A percentile compares a stretch with the other conserved stretches of the same genome.
phyloP scores from a whole-genome alignment of 192 early-diverging fungal genomes.

The Ramicandelaber brevisporus region DNA sequence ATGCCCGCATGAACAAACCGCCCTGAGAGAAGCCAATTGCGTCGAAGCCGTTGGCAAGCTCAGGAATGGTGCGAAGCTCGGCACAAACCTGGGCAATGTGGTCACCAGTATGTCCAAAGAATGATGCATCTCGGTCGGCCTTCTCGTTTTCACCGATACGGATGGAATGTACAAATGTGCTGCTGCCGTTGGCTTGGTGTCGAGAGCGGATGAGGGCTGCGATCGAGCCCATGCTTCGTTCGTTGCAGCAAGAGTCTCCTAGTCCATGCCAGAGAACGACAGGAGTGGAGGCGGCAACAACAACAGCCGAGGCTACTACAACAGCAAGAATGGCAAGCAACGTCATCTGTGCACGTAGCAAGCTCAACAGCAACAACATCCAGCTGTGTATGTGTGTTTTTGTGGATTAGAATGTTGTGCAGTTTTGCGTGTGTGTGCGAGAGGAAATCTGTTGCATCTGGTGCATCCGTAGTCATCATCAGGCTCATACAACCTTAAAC shows the following conservation, averaged over 20 bases:
- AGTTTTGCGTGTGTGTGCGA: no score
- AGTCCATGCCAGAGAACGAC: conserved; percentile 79
- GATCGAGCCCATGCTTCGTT: conserved; percentile 27
- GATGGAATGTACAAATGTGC: conserved; percentile 52
- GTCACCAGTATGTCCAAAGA: conserved; percentile 61
- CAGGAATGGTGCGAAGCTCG: conserved; percentile 22
- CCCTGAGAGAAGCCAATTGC: conserved; percentile 79
- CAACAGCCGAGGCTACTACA: no score
- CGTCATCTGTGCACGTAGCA: no score
- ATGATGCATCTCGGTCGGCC: conserved; percentile 54
- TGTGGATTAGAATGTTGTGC: no score
- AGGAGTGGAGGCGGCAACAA: no score
- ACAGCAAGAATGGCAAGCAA: no score
- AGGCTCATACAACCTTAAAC: no score
- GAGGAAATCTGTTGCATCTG: no score
- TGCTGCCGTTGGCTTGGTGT: no score
- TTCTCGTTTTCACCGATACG: conserved; percentile 30
- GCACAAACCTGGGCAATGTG: conserved; percentile 61
- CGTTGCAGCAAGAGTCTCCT: conserved; percentile 63
- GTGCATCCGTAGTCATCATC: no score
- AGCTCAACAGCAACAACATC: no score
- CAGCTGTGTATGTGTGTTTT: no score
- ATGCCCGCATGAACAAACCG: conserved; percentile 44
- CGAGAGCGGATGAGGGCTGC: conserved; percentile 4
- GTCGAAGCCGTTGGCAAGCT: conserved; percentile 57